These are phyloP conservation scores for Pseudohyphozyma bogoriensis DNA, from an alignment of 768 basidiomycete species.

Conservation along the genomic window DNA sequence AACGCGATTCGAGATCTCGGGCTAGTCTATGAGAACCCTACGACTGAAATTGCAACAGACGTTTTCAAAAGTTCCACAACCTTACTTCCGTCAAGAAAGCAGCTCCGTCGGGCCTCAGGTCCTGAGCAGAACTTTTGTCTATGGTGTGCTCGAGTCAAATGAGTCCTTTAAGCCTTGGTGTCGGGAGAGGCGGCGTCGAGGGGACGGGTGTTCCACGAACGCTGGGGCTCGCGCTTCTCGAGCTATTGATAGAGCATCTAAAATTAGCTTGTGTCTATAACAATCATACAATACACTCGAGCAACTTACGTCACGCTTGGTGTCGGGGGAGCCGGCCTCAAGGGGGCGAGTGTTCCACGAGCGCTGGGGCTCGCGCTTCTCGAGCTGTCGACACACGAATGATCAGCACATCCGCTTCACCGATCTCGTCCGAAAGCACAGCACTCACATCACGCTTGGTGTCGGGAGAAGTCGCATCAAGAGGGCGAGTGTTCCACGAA, in stretches of 20 bases:
- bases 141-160: too few relatives aligned
- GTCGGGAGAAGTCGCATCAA: neutral
- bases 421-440: neutral
- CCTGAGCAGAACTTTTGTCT: too few relatives aligned
- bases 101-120: neutral
- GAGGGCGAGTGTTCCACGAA: neutral
- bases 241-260: too few relatives aligned
- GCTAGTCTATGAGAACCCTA: neutral
- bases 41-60: neutral
- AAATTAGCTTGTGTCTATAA: too few relatives aligned
- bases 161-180: neutral
- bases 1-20: neutral
- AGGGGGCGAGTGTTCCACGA: neutral
- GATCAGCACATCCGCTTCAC: neutral
- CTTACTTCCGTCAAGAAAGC: neutral
- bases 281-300: too few relatives aligned
- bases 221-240: too few relatives aligned
- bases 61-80: neutral
- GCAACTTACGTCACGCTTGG: neutral
- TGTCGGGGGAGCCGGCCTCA: neutral
- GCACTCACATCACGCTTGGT: constrained; percentile 5
- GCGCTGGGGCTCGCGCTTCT: neutral
- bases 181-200: neutral
- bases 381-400: too few relatives aligned
- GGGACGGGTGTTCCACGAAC: neutral